These are phyloP conservation scores for Fusarium agapanthi DNA, from an alignment of 2,329 filamentous ascomycete genomes.

Conservation along the genomic window DNA sequence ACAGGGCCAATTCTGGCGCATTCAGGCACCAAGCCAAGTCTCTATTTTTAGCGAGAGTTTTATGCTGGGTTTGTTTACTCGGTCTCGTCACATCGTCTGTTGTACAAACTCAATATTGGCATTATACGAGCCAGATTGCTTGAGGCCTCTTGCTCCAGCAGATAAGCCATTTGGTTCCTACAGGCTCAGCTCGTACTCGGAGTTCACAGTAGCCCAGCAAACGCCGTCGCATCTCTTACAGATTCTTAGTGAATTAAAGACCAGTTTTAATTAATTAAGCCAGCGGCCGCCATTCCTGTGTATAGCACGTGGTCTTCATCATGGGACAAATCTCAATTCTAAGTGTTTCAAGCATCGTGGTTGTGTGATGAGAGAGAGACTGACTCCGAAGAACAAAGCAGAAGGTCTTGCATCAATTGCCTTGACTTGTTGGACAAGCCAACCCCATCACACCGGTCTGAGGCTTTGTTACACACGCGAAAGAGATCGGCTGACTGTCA, in stretches of 20 bases:
- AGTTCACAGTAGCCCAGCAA: too few species aligned
- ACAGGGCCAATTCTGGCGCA: neutral
- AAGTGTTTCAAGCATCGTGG: neutral
- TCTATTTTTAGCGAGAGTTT: neutral
- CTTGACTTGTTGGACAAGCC: fast-evolving
- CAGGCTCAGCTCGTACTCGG: neutral
- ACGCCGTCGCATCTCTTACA: neutral
- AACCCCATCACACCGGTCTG: neutral
- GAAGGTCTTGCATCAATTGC: neutral
- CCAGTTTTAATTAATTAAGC: fast-evolving
- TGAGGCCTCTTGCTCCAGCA: neutral
- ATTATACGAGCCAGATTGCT: neutral
- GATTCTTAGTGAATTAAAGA: too few species aligned
- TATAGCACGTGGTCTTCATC: neutral
- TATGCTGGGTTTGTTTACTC: neutral
- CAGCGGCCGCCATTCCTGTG: neutral
- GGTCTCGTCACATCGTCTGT: neutral
- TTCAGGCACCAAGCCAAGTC: neutral
- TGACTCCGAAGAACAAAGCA: neutral
- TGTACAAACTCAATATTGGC: neutral
- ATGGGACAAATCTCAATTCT: neutral
- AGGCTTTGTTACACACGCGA: neutral
- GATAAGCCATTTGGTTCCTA: neutral
- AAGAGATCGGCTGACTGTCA: neutral
- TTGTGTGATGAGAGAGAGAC: neutral